A percentile compares a stretch with the other conserved stretches of the same genome.
Evolutionary conservation across 495 filamentous ascomycete genomes (phyloP).

Genomic region (Neurospora africana): DNA sequence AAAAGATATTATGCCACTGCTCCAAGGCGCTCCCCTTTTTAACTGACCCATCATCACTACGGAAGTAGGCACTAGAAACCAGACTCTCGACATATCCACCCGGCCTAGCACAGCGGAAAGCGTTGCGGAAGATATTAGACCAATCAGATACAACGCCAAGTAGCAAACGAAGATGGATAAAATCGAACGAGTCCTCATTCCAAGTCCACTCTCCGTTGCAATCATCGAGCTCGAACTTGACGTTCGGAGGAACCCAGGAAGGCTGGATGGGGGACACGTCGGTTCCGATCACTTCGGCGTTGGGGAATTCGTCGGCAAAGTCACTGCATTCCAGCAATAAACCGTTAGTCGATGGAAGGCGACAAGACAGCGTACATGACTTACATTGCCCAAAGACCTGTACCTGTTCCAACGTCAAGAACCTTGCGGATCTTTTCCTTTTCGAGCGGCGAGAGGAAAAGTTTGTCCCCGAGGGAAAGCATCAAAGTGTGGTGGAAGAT

Average conservation of each 20-base stretch:
- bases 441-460: conserved; percentile 45
- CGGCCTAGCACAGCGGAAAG: conserved; percentile 7
- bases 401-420: conserved; percentile 50
- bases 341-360: neutral
- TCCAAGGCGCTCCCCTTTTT: neutral
- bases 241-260: conserved; percentile 30
- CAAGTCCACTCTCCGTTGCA: conserved; percentile 37
- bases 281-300: conserved; percentile 39
- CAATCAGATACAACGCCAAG: conserved; percentile 41
- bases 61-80: neutral
- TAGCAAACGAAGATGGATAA: conserved; percentile 43
- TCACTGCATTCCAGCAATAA: conserved; percentile 26
- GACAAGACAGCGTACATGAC: neutral
- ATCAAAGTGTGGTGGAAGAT: conserved; percentile 20
- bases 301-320: conserved; percentile 39
- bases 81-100: conserved; percentile 2
- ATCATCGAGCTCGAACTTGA: conserved; percentile 40
- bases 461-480: conserved; percentile 19
- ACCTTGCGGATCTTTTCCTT: conserved; percentile 33
- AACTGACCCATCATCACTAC: neutral
- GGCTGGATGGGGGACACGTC: conserved; percentile 39
- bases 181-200: conserved; percentile 40
- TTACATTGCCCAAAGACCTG: conserved; percentile 2
- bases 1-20: conserved; percentile 1
- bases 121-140: conserved; percentile 29